Evolutionary conservation across 768 basidiomycete genomes (phyloP).

Genomic region (Lentinula raphanica): DNA sequence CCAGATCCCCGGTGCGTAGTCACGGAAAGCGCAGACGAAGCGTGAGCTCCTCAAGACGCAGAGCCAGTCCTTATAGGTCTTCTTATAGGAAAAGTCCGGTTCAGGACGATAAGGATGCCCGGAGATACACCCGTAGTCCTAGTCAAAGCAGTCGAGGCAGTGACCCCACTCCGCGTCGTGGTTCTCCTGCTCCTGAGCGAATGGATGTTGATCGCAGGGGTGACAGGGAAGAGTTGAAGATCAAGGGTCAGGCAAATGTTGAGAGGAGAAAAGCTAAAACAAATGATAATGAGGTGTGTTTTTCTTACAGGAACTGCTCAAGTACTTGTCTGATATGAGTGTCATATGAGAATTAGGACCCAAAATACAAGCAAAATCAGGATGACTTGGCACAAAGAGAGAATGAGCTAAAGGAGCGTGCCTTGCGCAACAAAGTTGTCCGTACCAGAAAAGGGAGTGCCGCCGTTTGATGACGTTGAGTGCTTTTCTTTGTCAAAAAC

Average conservation of each 20-base stretch:
- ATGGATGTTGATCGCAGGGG: conserved; percentile 32
- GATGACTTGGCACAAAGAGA: conserved; percentile 63
- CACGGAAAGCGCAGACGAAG: conserved; percentile 41
- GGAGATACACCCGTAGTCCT: conserved; percentile 16
- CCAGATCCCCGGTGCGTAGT: conserved; percentile 31
- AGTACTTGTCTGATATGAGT: background rate
- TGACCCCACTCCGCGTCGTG: conserved; percentile 18
- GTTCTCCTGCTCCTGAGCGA: conserved; percentile 21
- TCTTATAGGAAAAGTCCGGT: conserved; percentile 24
- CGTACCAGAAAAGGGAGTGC: conserved; percentile 53
- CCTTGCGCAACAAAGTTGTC: conserved; percentile 78
- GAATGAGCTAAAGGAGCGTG: conserved; percentile 76
- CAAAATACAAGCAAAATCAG: conserved; percentile 14
- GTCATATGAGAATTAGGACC: background rate
- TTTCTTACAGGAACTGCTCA: background rate
- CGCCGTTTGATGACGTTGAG: conserved; percentile 6
- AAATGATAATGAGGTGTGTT: conserved; percentile 34
- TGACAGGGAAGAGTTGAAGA: conserved; percentile 53
- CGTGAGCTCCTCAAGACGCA: conserved; percentile 30
- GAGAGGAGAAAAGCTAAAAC: conserved; percentile 51
- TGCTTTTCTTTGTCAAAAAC: background rate
- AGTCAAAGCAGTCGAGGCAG: conserved; percentile 20
- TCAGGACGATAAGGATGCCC: conserved; percentile 11
- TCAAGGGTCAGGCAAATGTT: conserved; percentile 65
- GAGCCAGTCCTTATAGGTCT: conserved; percentile 30